These are phyloP conservation scores for Amaranthus hypochondriacus DNA, from an alignment of 148 eudicot genomes.

Conservation along the genomic window DNA sequence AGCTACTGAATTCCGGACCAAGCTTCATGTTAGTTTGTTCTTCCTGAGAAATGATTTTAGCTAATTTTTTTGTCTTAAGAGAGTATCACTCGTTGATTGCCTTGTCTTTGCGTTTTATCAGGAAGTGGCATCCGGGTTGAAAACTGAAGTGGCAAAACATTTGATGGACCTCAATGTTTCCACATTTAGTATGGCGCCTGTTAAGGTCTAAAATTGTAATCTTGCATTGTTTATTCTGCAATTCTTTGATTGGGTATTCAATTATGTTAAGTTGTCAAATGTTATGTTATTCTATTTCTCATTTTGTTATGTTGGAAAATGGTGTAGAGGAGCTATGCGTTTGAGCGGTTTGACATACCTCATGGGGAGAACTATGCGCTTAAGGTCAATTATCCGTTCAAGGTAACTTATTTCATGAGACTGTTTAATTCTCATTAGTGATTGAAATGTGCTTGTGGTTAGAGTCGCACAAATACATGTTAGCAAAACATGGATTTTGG, in stretches of 20 bases:
- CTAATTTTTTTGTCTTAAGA: neutral
- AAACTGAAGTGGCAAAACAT: constrained; percentile 52
- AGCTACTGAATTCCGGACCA: constrained; percentile 38
- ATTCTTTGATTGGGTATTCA: neutral
- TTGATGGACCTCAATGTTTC: constrained; percentile 72
- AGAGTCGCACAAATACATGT: neutral
- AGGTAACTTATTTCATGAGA: constrained; percentile 38
- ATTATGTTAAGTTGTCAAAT: neutral
- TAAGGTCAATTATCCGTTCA: constrained; percentile 82
- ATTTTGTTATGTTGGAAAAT: constrained; percentile 1
- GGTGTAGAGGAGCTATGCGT: constrained; percentile 83
- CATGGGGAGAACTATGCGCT: constrained; percentile 70
- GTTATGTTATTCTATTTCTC: constrained; percentile 5
- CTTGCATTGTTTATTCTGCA: neutral
- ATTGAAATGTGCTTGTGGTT: neutral
- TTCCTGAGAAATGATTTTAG: neutral
- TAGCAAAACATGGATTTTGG: neutral
- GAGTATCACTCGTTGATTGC: constrained; percentile 3
- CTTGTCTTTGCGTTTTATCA: constrained; percentile 18
- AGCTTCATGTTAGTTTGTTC: constrained; percentile 59
- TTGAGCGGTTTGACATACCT: constrained; percentile 84
- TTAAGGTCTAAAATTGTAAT: constrained; percentile 57
- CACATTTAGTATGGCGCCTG: constrained; percentile 82
- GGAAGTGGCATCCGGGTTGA: constrained; percentile 81
- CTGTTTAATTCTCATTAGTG: neutral